These are phyloP conservation scores for Galerina marginata DNA, from an alignment of 768 basidiomycete species.

Conservation along the genomic window DNA sequence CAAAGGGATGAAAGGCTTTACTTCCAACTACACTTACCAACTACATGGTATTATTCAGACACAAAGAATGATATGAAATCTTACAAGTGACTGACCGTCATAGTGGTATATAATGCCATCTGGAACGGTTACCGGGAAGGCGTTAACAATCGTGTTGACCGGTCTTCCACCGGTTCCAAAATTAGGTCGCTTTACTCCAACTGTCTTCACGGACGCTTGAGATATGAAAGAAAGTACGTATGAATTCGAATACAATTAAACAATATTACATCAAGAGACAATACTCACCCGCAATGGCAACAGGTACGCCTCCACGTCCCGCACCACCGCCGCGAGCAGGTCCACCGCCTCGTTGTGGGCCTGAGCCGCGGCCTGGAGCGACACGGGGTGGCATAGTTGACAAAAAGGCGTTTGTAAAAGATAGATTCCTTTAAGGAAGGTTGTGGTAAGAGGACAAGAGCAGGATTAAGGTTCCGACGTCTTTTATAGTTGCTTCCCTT, in stretches of 20 bases:
- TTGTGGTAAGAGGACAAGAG: constrained; percentile 15
- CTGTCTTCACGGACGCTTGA: constrained; percentile 42
- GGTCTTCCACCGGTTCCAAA: constrained; percentile 48
- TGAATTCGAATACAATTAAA: constrained; percentile 12
- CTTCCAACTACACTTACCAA: constrained; percentile 27
- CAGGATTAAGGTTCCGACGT: background rate
- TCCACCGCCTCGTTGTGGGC: constrained; percentile 24
- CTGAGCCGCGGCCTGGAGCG: constrained; percentile 31
- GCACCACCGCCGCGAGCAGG: constrained; percentile 34
- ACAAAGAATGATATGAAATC: background rate
- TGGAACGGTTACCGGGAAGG: constrained; percentile 56
- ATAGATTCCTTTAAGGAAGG: background rate
- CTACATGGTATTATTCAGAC: constrained; percentile 19
- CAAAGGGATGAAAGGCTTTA: background rate
- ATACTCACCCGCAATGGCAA: constrained; percentile 39
- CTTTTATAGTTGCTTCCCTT: constrained; percentile 6
- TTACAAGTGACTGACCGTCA: constrained; percentile 43
- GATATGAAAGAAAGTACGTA: constrained; percentile 10
- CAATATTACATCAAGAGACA: constrained; percentile 20
- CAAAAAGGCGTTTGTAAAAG: constrained; percentile 3
- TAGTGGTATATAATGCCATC: constrained; percentile 71
- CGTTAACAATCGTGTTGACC: constrained; percentile 42
- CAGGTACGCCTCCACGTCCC: constrained; percentile 35
- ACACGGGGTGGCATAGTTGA: constrained; percentile 33
- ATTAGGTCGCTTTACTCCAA: constrained; percentile 67